These are phyloP conservation scores for Cyberlindnera suaveolens DNA, from an alignment of 805 yeast genomes.

Conservation along the genomic window DNA sequence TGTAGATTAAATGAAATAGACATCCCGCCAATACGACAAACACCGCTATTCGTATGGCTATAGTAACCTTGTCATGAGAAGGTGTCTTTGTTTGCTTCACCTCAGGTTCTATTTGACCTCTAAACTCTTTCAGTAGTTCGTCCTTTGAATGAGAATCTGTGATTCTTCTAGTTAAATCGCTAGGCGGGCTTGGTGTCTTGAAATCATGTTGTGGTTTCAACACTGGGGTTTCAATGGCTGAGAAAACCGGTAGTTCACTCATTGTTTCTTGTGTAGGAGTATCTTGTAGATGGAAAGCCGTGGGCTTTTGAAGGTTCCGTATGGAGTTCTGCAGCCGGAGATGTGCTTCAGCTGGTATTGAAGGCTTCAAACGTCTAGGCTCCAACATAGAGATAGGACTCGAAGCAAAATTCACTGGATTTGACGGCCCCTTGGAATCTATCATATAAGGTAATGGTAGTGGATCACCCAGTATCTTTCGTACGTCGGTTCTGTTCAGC, in stretches of 20 bases:
- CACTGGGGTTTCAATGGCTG: neutral
- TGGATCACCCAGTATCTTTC: conserved; percentile 29
- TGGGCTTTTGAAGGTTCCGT: neutral
- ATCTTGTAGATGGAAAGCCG: neutral
- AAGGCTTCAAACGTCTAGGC: neutral
- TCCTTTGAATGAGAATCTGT: conserved; percentile 1
- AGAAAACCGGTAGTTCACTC: neutral
- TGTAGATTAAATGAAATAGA: neutral
- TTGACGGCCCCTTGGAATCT: neutral
- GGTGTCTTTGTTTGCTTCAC: too few relatives aligned
- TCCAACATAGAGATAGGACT: neutral
- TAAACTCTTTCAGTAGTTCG: conserved; percentile 2
- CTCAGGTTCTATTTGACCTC: neutral
- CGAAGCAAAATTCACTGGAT: neutral
- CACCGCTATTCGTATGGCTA: too few relatives aligned
- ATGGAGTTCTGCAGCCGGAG: conserved; percentile 1
- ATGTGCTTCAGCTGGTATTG: conserved; percentile 1
- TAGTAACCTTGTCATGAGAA: too few relatives aligned
- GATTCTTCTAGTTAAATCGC: neutral
- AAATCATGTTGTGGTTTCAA: neutral
- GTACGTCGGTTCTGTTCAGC: conserved; percentile 1
- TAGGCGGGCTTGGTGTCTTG: neutral
- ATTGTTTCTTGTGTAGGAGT: neutral
- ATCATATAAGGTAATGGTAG: conserved; percentile 32
- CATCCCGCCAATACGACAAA: too few relatives aligned